Base-by-base conservation (phyloP, 257 asterid genomes). In the Solanum sitiens region DNA sequence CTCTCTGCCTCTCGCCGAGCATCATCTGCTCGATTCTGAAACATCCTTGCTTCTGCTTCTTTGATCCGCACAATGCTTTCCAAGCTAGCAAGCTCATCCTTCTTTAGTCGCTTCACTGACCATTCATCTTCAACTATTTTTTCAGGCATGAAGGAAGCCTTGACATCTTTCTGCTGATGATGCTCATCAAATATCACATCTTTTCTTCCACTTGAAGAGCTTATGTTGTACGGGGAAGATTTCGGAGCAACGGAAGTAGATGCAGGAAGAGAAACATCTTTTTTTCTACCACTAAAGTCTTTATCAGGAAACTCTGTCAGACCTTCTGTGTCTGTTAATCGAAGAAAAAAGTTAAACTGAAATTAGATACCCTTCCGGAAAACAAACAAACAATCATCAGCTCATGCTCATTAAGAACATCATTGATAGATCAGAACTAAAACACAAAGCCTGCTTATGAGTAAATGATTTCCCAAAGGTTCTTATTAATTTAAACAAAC, bases 41-140 rank as follows among this genome's bases (percentile, higher is more conserved):
- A 97, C 98, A 97, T 95, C 82, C 93, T 89, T 40, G 98, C 96
- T 87, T 96, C 99, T 3, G 99, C 98, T 88, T 94, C 98, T 90
- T 97, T 97, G 50, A 97, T 90, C 42, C 96, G 89, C n/a, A 95
- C 95, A 9, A 94, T 93, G 85, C 96, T 94, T 87, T 92, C 97
- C 93, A 96, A 91, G 93, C 96, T 94, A 90, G 93, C 93, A 32
- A 94, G 90, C 16, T 95, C 94, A 47, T 90, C 96, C 86, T 92
- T 96, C 89, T 94, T 97, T 12, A 87, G 8, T 9, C 92, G 95
- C 91, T 97, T 97, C 76, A 97, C 98, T 0, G 98, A 97, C 99
- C 99, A 97, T 89, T 95, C 98, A 37, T 97, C 99, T 92, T 93
- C 94, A 53, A 96, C 87, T 63, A 91, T 87, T 90, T 94, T 93